A percentile compares a stretch with the other conserved stretches of the same genome.
Evolutionary conservation across 192 early-diverging fungal genomes (phyloP).

Genomic region (Gamsiella multidivaricata): DNA sequence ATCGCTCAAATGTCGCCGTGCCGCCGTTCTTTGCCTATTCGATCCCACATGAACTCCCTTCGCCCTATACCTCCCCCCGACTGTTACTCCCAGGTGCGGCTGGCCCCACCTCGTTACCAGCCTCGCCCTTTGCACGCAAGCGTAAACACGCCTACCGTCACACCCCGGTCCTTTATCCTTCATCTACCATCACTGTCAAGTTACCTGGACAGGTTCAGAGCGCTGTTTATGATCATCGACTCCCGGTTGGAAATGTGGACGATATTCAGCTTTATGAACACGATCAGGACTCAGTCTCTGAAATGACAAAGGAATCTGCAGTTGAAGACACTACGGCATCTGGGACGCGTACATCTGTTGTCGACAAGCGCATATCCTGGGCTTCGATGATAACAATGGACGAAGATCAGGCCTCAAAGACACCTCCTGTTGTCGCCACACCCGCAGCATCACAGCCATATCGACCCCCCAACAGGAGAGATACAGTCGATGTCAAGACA

Average conservation of each 20-base stretch:
- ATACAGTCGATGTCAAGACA: constrained; percentile 15
- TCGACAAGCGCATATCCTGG: constrained; percentile 49
- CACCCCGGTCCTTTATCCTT: constrained; percentile 21
- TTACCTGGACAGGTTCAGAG: constrained; percentile 22
- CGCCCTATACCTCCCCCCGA: constrained; percentile 47
- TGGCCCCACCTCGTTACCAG: constrained; percentile 31
- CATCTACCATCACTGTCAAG: constrained; percentile 25
- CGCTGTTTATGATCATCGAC: constrained; percentile 3
- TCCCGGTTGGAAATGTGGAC: constrained; percentile 21
- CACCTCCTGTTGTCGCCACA: not conserved
- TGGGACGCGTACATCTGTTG: not conserved
- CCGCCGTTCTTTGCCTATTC: constrained; percentile 52
- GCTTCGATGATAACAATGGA: constrained; percentile 46
- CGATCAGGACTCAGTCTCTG: constrained; percentile 17
- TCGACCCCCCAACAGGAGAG: constrained; percentile 40
- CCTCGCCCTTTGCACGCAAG: constrained; percentile 50
- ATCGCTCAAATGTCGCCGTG: constrained; percentile 26
- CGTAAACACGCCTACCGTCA: constrained; percentile 38
- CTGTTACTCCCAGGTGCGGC: constrained; percentile 38
- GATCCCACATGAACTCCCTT: constrained; percentile 51
- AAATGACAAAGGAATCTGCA: not conserved
- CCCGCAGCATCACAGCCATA: constrained; percentile 35
- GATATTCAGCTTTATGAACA: constrained; percentile 20
- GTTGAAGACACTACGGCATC: not conserved
- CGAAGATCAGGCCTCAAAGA: constrained; percentile 4